phyloP scores from a whole-genome alignment of 495 filamentous ascomycete genomes.

The Penicillium cosmopolitanum region DNA sequence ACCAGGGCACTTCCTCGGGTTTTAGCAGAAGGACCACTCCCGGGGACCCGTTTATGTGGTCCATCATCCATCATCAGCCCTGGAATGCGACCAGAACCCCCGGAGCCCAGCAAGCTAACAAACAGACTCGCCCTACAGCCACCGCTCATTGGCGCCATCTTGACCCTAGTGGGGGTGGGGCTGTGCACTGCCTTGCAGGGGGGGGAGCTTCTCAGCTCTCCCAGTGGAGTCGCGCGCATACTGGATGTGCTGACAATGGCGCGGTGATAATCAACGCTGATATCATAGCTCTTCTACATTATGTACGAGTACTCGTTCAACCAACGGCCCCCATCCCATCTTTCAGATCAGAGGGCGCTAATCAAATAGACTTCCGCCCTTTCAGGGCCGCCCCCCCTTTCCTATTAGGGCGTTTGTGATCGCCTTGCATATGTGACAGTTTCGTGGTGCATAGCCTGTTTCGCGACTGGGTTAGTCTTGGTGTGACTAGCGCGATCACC shows the following conservation, averaged over 20 bases:
- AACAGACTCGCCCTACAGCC: constrained; percentile 2
- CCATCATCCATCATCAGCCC: constrained; percentile 5
- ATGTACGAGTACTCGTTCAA: background rate
- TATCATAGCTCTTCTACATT: constrained; percentile 17
- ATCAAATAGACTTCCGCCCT: constrained; percentile 16
- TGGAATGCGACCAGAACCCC: constrained; percentile 5
- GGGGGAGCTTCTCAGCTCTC: constrained; percentile 22
- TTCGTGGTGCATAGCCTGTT: constrained; percentile 10
- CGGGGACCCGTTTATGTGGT: background rate
- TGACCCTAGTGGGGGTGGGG: constrained; percentile 30
- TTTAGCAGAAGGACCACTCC: background rate
- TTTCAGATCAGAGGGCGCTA: background rate
- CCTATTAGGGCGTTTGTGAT: constrained; percentile 11
- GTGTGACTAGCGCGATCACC: background rate
- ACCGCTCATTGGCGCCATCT: constrained; percentile 20
- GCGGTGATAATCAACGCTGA: constrained; percentile 13
- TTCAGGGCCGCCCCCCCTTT: constrained; percentile 6
- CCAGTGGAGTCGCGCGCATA: constrained; percentile 23
- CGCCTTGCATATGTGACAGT: constrained; percentile 22
- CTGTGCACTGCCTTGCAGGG: constrained; percentile 35
- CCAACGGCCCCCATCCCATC: background rate
- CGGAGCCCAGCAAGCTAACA: constrained; percentile 15
- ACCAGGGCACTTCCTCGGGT: background rate
- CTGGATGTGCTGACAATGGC: constrained; percentile 5
- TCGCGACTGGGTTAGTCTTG: constrained; percentile 5